phyloP scores from a whole-genome alignment of 2,329 filamentous ascomycete genomes.

The Leptographium galeiforme region DNA sequence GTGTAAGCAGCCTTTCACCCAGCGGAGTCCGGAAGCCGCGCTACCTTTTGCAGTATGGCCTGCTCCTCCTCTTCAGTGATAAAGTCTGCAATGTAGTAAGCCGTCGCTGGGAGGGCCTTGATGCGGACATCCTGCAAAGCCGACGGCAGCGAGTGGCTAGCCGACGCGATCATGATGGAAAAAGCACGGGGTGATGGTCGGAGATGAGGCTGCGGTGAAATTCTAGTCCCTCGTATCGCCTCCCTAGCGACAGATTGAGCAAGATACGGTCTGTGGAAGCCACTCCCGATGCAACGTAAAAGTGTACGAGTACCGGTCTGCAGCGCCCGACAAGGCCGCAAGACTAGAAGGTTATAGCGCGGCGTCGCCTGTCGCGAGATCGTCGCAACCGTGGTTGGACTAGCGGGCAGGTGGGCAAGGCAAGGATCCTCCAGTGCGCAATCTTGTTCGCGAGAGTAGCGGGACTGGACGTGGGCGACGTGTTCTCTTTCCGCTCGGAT shows the following conservation, averaged over 20 bases:
- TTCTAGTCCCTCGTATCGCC: background rate
- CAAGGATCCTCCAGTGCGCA: slow-evolving; percentile 4
- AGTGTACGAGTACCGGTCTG: background rate
- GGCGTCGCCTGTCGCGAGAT: slow-evolving; percentile 8
- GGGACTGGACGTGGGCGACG: slow-evolving; percentile 1
- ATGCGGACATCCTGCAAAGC: slow-evolving; percentile 41
- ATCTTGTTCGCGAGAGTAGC: slow-evolving; percentile 8
- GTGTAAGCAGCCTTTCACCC: background rate
- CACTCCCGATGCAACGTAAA: background rate
- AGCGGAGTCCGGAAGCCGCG: background rate
- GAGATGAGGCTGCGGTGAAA: background rate
- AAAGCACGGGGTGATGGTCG: background rate
- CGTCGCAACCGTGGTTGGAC: slow-evolving; percentile 6
- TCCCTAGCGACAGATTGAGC: background rate
- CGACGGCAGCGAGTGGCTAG: slow-evolving; percentile 22
- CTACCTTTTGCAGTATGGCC: slow-evolving; percentile 56
- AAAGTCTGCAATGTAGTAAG: slow-evolving; percentile 81
- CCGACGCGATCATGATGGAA: slow-evolving; percentile 2
- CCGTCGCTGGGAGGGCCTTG: slow-evolving; percentile 41
- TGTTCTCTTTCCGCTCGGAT: background rate
- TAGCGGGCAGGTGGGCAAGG: background rate
- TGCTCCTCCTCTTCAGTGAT: slow-evolving; percentile 64
- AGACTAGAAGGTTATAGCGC: background rate
- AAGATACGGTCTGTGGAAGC: too few species aligned
- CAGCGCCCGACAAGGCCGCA: background rate